Base-by-base conservation (phyloP, 345 rosid genomes). In the Bretschneidera sinensis region DNA sequence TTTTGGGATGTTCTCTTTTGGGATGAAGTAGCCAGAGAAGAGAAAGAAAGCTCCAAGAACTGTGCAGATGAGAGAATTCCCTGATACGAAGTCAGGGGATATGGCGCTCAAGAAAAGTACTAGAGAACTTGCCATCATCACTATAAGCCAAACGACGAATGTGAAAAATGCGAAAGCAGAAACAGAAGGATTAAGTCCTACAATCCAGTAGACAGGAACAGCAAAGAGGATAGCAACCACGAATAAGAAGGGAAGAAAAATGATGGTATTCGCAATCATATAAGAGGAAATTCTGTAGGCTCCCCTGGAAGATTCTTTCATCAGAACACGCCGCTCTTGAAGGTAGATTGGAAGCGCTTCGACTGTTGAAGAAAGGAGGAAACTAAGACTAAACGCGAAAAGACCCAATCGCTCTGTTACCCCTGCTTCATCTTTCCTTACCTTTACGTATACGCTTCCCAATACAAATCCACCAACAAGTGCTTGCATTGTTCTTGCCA, bases 341-440 rank as follows among this genome's bases (percentile, higher is more conserved):
- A 89, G 96, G 76, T 77, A 89, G 9, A 89, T 87, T 0, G 98
- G 97, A 35, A 92, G 88, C 10, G 98, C 96, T 76, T 92, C 98
- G 0, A 89, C 96, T 1, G 97, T 89, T 10, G 97, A 87, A 20
- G 97, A 92, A 17, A 92, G 83, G 14, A 92, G 87, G 72, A 87
- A 89, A 69, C 97, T 87, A 21, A 92, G 82, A 55, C 96, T 85
- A 63, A 92, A 92, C 1, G 97, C 98, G 9, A 92, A 89, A 0
- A 89, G 76, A 0, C 97, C 96, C 17, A 92, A 78, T 57, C 97
- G 59, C 62, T 92, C 97, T 0, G 85, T 59, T 0, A 92, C 72
- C 0, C 94, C 97, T 63, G 73, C 84, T 66, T 83, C 88, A 21
- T 82, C 82, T 20, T 81, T 75, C 51, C 72, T 60, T 21, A 90